Evolutionary conservation across 805 yeast genomes (phyloP), one percentile per base, ranked within the genome.

Genomic region (Candida montana): DNA sequence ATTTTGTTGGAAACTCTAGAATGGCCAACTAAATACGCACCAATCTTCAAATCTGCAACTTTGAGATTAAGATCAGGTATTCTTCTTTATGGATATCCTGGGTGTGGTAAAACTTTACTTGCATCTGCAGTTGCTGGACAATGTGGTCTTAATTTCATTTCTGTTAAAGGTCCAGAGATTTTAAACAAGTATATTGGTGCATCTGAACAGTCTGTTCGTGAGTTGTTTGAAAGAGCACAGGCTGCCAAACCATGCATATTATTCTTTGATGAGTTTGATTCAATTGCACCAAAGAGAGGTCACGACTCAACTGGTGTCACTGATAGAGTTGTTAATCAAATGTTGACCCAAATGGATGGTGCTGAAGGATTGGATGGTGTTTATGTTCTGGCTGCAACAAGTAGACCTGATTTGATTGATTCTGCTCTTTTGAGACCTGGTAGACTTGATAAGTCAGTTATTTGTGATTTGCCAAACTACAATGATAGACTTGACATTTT

Each of bases 321-420:
- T 3, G 99, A 93, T 60, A 74, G 99, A 53, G 96, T 93, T 31
- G 99, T 93, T 20, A 93, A 93, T 63, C 99, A 93, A 59, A 77
- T 93, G 78, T 74, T 93, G 54, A 93, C 99, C 0, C 97, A 93
- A 59, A 90, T 93, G 96, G 99, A 93, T 62, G 99, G 99, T 66
- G 98, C 98, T 1, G 98, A 93, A 61, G 97, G 98, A 0, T 68
- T 90, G 23, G 97, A 90, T 54, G 97, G 98, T 3, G 98, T 93
- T 2, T 91, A 93, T 58, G 96, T 93, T 0, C 69, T 93, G 20
- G 98, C 98, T 0, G 99, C 98, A 1, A 93, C 98, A 0, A 81
- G 93, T 53, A 73, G 99, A 53, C 99, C 99, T 0, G 99, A 93
- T 56, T 71, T 93, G 51, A 90, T 93, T 49, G 99, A 93, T 60